A percentile compares a stretch with the other conserved stretches of the same genome.
These are phyloP conservation scores for Benincasa hispida DNA, from an alignment of 306 rosid genomes.

Conservation along the genomic window DNA sequence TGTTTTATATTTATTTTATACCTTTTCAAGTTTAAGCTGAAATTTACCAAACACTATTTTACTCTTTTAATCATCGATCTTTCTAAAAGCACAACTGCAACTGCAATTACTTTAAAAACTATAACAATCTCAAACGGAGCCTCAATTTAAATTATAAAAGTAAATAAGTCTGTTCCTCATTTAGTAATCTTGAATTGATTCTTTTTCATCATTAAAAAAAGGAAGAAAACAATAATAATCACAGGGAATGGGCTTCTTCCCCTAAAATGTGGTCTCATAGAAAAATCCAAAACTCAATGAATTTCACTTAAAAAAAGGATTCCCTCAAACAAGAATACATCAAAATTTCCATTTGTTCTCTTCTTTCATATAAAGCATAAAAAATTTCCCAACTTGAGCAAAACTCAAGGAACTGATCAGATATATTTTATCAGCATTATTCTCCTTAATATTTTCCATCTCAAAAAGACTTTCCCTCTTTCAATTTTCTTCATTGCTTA, in stretches of 20 bases:
- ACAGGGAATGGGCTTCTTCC: background rate
- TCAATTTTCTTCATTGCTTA: background rate
- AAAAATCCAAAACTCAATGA: background rate
- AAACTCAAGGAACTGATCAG: background rate
- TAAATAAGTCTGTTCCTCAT: background rate
- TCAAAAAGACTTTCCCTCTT: background rate
- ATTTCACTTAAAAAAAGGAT: background rate
- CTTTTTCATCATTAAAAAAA: background rate
- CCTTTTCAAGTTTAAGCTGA: too few species aligned
- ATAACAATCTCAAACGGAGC: too few species aligned
- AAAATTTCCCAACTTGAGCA: background rate
- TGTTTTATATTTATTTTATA: too few species aligned
- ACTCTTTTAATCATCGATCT: too few species aligned
- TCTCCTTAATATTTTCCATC: background rate
- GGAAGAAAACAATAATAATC: too few species aligned
- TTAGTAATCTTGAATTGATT: background rate
- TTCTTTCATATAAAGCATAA: background rate
- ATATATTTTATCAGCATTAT: too few species aligned
- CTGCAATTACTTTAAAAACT: too few species aligned
- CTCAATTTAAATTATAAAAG: background rate
- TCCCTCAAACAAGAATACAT: background rate
- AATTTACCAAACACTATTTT: too few species aligned
- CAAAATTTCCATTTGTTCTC: background rate
- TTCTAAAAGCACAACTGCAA: too few species aligned
- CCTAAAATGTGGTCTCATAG: background rate